Base-by-base conservation (phyloP, 192 early-diverging fungal genomes). In the Coemansia sp. region DNA sequence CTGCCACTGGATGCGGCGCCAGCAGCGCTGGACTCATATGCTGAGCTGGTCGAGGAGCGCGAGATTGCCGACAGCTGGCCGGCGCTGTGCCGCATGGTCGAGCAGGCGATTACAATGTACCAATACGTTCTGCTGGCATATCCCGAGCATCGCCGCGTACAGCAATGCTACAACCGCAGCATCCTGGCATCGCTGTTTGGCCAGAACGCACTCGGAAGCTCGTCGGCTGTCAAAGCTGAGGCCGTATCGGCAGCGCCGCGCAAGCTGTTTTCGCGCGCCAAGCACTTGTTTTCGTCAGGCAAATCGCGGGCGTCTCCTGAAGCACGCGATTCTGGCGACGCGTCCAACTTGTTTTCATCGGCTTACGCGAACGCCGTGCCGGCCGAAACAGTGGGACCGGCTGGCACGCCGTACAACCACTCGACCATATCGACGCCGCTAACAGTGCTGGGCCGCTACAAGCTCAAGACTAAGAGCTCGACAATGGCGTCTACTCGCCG, bases 111-210 rank as follows among this genome's bases (percentile, higher is more conserved):
- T 19, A 55, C 58, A 27, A 73, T 73, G 70, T 82, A 76, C 53
- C 79, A 82, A 53, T 76, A 76, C 14, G 79, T 76, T 38, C 65
- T 75, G 23, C 67, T 82, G 47, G 74, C 73, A 4, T 76, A 76
- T 39, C 79, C 79, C 1, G 79, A 76, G 64, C 79, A 82, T 39
- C 74, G 69, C 22, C 69, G 79, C 53, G 64, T 82, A 19, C 79
- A 82, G 60, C 79, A 82, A 66, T 82, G 73, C 64, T 82, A 82
- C 60, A 82, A 82, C 62, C 79, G 74, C 60, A 82, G 79, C 51
- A 82, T 82, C 57, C 45, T 82, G 52, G 73, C 79, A 14, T 76
- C 73, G 29, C 55, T 82, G 47, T 82, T 82, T 73, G 79, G 74
- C 27, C 73, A 73, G 66, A 82, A 75, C 43, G 74, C 79, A 5